These are phyloP conservation scores for Venturia effusa DNA, from an alignment of 2,329 filamentous ascomycete species.

Conservation along the genomic window DNA sequence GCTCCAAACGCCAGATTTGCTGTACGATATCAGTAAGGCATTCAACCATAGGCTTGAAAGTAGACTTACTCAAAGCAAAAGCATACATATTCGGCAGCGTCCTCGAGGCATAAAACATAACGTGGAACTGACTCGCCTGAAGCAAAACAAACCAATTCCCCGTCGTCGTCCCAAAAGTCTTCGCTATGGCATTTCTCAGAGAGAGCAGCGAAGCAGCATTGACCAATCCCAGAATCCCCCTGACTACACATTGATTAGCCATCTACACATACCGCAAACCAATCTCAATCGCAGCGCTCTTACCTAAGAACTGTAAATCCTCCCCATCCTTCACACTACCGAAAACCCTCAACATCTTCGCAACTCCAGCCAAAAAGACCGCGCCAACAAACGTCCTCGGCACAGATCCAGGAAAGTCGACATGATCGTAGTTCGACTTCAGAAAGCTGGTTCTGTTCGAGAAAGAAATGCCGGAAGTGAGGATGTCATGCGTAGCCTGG, in stretches of 20 bases:
- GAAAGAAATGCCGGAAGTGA: slow-evolving; percentile 66
- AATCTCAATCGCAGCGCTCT: no score
- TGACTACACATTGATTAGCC: slow-evolving; percentile 36
- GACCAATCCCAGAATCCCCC: slow-evolving; percentile 64
- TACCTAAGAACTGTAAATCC: slow-evolving; percentile 7
- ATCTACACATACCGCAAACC: no score
- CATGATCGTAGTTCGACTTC: slow-evolving; percentile 68
- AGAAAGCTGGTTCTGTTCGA: slow-evolving; percentile 44
- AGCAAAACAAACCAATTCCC: slow-evolving; percentile 72
- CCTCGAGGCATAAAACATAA: slow-evolving; percentile 84
- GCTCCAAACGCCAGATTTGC: slow-evolving; percentile 53
- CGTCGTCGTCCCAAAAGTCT: slow-evolving; percentile 55
- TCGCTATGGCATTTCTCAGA: slow-evolving; percentile 53
- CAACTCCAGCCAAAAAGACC: slow-evolving; percentile 61
- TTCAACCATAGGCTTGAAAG: not conserved
- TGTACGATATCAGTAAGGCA: slow-evolving; percentile 22
- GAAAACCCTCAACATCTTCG: slow-evolving; percentile 49
- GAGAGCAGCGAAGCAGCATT: slow-evolving; percentile 60
- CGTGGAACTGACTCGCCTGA: slow-evolving; percentile 78
- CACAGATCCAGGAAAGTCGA: slow-evolving; percentile 80
- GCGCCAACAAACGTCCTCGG: slow-evolving; percentile 84
- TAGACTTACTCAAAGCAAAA: no score
- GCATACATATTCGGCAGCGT: slow-evolving; percentile 72
- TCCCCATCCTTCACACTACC: not conserved
- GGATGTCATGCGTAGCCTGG: slow-evolving; percentile 83